Percentiles rank a stretch among this genome's conserved stretches.
phyloP scores from a whole-genome alignment of 2,329 filamentous ascomycete genomes.

The Phyllosticta citriasiana region DNA sequence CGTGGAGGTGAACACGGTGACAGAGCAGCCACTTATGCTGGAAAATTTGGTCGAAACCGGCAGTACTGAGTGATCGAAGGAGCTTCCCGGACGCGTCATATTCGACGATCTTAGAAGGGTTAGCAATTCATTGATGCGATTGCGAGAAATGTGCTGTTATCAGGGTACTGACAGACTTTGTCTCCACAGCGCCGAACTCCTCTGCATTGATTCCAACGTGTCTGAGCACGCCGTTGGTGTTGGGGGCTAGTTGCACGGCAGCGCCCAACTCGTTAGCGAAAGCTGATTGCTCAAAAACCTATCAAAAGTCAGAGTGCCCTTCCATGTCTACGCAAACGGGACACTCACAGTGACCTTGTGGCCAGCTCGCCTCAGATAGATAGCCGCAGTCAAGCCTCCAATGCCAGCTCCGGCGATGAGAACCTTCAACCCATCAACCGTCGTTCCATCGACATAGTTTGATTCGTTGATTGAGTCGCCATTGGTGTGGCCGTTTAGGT shows the following conservation, averaged over 20 bases:
- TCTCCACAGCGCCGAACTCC: conserved; percentile 22
- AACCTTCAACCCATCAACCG: conserved; percentile 16
- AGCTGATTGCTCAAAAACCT: conserved; percentile 47
- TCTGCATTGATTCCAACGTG: conserved; percentile 35
- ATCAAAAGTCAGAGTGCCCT: background rate
- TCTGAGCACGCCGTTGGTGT: conserved; percentile 47
- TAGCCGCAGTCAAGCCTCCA: conserved; percentile 43
- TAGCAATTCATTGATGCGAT: background rate
- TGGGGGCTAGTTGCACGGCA: conserved; percentile 52
- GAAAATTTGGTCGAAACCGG: background rate
- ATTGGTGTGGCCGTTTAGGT: background rate
- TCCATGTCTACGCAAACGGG: too few species aligned
- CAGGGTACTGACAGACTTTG: background rate
- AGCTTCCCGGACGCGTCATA: conserved; percentile 1
- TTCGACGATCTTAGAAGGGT: background rate
- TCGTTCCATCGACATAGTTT: background rate
- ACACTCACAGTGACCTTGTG: conserved; percentile 31
- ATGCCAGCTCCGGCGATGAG: conserved; percentile 39
- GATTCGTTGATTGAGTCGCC: background rate
- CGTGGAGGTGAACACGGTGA: conserved; percentile 46
- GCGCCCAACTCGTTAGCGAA: conserved; percentile 49
- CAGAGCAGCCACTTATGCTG: conserved; percentile 24
- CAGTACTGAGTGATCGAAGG: background rate
- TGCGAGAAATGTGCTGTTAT: background rate
- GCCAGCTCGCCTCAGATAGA: conserved; percentile 43